phyloP scores from a whole-genome alignment of 495 filamentous ascomycete genomes.

The Jackrogersella multiformis region DNA sequence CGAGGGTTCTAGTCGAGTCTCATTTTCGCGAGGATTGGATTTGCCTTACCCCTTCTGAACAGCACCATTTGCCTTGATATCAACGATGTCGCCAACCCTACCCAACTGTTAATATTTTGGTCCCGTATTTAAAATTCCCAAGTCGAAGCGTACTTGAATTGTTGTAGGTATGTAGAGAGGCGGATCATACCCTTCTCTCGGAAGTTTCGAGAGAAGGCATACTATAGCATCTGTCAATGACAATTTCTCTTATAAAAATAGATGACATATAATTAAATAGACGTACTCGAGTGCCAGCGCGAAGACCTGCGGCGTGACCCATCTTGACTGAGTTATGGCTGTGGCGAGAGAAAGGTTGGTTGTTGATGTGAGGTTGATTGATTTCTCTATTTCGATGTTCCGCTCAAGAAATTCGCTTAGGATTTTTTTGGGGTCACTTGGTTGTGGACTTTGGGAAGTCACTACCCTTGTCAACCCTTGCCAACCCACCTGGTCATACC shows the following conservation, averaged over 20 bases:
- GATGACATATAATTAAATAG: slow-evolving; percentile 2
- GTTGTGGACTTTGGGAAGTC: slow-evolving; percentile 30
- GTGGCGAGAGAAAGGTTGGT: slow-evolving; percentile 47
- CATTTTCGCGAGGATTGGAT: slow-evolving; percentile 8
- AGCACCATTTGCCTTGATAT: slow-evolving; percentile 95
- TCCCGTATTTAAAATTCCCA: neutral
- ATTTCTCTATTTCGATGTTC: slow-evolving; percentile 28
- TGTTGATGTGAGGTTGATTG: slow-evolving; percentile 47
- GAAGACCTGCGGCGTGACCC: slow-evolving; percentile 96
- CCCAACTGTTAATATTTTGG: slow-evolving; percentile 47
- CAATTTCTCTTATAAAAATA: slow-evolving; percentile 10
- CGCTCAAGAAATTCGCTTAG: slow-evolving; percentile 41
- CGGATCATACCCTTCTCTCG: slow-evolving; percentile 91
- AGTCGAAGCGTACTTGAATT: slow-evolving; percentile 74
- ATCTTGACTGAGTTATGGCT: slow-evolving; percentile 65
- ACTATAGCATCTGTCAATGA: slow-evolving; percentile 60
- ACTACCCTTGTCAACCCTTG: too few species aligned
- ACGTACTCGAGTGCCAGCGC: slow-evolving; percentile 88
- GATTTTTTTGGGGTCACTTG: slow-evolving; percentile 29
- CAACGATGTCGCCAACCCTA: slow-evolving; percentile 96
- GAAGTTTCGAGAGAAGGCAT: slow-evolving; percentile 93
- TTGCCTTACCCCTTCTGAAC: slow-evolving; percentile 93
- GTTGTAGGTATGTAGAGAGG: slow-evolving; percentile 88
- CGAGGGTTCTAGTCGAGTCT: slow-evolving; percentile 19
- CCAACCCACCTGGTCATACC: neutral